Base-by-base conservation (phyloP, 371 early-diverging fungal genomes). In the Mortierella sp. region DNA sequence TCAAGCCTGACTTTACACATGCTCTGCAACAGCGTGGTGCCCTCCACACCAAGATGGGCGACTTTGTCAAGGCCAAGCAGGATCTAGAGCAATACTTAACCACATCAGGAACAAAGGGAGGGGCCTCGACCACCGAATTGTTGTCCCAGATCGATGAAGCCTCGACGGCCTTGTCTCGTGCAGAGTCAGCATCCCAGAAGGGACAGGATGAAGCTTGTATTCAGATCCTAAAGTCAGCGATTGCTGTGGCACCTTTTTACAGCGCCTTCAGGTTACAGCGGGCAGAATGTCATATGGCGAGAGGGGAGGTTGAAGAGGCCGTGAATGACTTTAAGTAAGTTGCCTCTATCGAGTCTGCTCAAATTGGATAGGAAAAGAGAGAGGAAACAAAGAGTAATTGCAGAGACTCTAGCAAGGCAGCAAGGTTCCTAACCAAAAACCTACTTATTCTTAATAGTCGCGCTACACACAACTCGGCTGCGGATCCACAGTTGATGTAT, bases 21-120 rank as follows among this genome's bases (percentile, higher is more conserved):
- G 97, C 96, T 11, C 83, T 93, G 48, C 80, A 92, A 23, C 93
- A 98, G 66, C 89, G 97, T 12, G 95, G 93, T 12, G 90, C 88
- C 60, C 80, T 95, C 37, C 88, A 91, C 69, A 69, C 90, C 43
- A 89, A 90, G 62, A 88, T 92, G 43, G 94, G 96, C 48, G 85
- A 88, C 29, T 87, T 93, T 67, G 66, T 80, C 11, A 83, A 88
- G 30, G 93, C 94, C 18, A 82, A 82, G 57, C 55, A 48, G 26
- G 92, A 90, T 82, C 64, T 91, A 43, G 72, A 84, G 46, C 64
- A 72, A 18, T 86, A 82, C 60, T 44, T 82, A 14, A 67, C 72
- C 23, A 60, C 37, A 37, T 9, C 37, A 9, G 37, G 37, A 3
- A 3, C 3, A 37, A 3, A 37, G 9, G 37, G 37, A 37, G 37